Evolutionary conservation across 2,329 filamentous ascomycete genomes (phyloP), one percentile per base, ranked within the genome.

Genomic region (Gliomastix tumulicola): DNA sequence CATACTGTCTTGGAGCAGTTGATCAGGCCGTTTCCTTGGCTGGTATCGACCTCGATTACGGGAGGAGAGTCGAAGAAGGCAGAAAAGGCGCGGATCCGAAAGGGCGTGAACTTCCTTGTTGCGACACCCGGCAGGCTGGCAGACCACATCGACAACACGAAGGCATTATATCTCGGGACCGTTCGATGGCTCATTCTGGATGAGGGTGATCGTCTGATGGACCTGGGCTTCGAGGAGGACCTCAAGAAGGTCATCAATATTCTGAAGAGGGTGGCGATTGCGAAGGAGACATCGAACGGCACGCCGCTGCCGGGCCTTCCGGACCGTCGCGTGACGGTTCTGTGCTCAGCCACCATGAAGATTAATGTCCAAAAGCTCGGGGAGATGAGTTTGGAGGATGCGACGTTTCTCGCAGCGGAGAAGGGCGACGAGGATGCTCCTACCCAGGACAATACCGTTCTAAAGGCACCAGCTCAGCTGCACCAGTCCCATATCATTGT

Each of bases 341-440:
- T 98, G 4, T 98, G 92, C 59, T 98, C 92, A 5, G 92, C 92
- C 4, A 98, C 92, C 0, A 85, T 98, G 81, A 96, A 96, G 65
- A 89, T 94, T 79, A 92, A 90, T 49, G 92, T 97, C 2, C 89
- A 97, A 56, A 84, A 84, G 48, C 68, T 98, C 6, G 89, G 90
- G 30, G 88, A 96, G 54, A 94, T 97, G 63, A 95, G 88, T 66
- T 68, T 98, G 56, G 89, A 94, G 49, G 88, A 97, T 50, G 89
- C 92, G 1, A 76, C 88, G 2, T 88, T 95, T 54, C 83, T 98
- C 48, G 82, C 87, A 36, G 82, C 84, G 0, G 66, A 72, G 21
- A 75, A 75, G 47, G 65, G 65, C 16, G 57, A 66, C 6, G 60
- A 63, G n/a, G 66, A 71, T 3, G 53, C 55, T 2, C 35, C 35